Evolutionary conservation across 306 rosid genomes (phyloP), one percentile per base, ranked within the genome.

Genomic region (Quercus rubra): DNA sequence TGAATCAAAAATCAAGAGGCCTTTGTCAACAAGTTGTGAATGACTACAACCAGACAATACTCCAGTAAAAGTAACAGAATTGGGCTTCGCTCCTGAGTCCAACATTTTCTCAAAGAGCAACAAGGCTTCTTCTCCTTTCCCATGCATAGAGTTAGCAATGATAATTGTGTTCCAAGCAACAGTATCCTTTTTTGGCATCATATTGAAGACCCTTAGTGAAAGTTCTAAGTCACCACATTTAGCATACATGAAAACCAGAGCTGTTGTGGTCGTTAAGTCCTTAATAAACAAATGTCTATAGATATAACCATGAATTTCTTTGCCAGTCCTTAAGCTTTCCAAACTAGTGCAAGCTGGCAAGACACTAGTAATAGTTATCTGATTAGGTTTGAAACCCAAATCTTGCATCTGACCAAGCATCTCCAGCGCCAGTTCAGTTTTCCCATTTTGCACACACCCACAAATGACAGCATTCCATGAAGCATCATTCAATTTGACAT

Each of bases 161-260:
- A 89, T 89, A 80, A 89, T 89, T 1, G 90, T 87, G 71, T 87
- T 89, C 92, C 90, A 89, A 52, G 92, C 86, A 74, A 86, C 78
- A 33, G 85, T 81, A 77, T 87, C 89, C 71, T 74, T 89, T 77
- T 52, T 78, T 25, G 31, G 80, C 77, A 86, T 86, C 87, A 80
- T 74, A 57, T 70, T 68, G 30, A 83, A 86, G 54, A 83, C 83
- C 73, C 68, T 83, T 76, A 55, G 74, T 35, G 87, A 77, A 72
- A 83, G 86, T 76, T 85, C 88, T 86, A 87, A 74, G 57, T 85
- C 88, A 33, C 92, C 90, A 59, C 92, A 85, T 85, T 89, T 89
- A 12, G 90, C 88, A 67, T 89, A 79, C 87, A 87, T 85, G 52
- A 83, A 71, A 61, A 87, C 79, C 28, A 85, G 46, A 33, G 90